phyloP scores from a whole-genome alignment of 139 green algal genomes.

The Trebouxia sp. region DNA sequence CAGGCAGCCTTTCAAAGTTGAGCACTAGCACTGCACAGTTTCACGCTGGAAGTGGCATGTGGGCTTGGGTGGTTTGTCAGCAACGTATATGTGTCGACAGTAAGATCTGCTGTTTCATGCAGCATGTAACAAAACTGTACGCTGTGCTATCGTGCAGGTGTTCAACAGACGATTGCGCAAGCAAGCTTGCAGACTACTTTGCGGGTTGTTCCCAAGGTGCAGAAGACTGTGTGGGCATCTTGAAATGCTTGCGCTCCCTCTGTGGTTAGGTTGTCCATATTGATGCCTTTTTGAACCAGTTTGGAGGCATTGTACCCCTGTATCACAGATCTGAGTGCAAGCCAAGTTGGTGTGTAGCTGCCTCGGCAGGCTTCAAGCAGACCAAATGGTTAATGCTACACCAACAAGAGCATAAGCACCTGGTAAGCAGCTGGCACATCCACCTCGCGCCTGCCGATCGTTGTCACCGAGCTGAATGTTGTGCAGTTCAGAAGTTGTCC shows the following conservation, averaged over 20 bases:
- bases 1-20: background rate
- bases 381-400: too few relatives aligned
- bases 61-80: too few relatives aligned
- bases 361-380: too few relatives aligned
- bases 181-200: slow-evolving; percentile 33
- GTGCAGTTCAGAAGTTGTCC: background rate
- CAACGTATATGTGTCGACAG: too few relatives aligned
- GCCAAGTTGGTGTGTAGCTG: too few relatives aligned
- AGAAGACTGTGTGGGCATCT: slow-evolving; percentile 55
- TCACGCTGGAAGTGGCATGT: too few relatives aligned
- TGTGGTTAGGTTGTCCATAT: slow-evolving; percentile 49
- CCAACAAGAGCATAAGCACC: background rate
- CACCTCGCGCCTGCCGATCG: background rate
- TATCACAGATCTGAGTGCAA: background rate
- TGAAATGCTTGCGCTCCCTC: slow-evolving; percentile 38
- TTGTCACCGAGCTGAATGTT: background rate
- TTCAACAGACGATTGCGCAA: too few relatives aligned
- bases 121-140: background rate
- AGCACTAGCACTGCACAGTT: background rate
- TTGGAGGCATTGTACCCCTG: slow-evolving; percentile 11
- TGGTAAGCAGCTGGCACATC: background rate
- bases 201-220: slow-evolving; percentile 62
- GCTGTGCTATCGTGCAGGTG: too few relatives aligned
- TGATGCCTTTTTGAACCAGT: slow-evolving; percentile 35
- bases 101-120: too few relatives aligned